Evolutionary conservation across 495 filamentous ascomycete genomes (phyloP).

Genomic region (Daldinia grandis): DNA sequence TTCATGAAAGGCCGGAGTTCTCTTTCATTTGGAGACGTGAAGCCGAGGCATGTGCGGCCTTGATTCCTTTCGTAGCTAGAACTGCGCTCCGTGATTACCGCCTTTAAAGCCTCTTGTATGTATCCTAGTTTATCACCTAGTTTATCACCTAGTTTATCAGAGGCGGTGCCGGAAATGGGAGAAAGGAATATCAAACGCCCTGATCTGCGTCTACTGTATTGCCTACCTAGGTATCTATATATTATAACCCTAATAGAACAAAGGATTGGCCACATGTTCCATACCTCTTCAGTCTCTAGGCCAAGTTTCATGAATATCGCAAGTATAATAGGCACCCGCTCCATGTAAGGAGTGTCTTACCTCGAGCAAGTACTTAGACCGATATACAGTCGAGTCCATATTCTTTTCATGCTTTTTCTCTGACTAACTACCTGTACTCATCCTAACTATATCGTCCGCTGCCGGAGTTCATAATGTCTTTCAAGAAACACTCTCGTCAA

Average conservation of each 20-base stretch:
- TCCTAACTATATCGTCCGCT: background rate
- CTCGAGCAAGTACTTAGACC: too few relatives aligned
- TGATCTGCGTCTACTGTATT: slow-evolving; percentile 17
- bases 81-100: slow-evolving; percentile 34
- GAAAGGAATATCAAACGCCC: slow-evolving; percentile 33
- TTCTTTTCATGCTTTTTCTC: background rate
- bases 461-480: slow-evolving; percentile 43
- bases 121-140: slow-evolving; percentile 10
- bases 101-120: slow-evolving; percentile 28
- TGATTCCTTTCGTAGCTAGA: slow-evolving; percentile 44
- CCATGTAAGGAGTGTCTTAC: background rate
- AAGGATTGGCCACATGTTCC: slow-evolving; percentile 5
- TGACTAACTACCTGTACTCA: background rate
- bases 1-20: slow-evolving; percentile 40
- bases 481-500: slow-evolving; percentile 61
- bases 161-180: slow-evolving; percentile 31
- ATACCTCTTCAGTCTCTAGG: slow-evolving; percentile 4
- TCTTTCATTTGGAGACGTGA: slow-evolving; percentile 61
- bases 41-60: slow-evolving; percentile 43
- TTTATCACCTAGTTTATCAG: background rate
- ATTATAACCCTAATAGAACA: slow-evolving; percentile 25
- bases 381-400: background rate
- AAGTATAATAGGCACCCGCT: slow-evolving; percentile 3
- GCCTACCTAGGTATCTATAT: slow-evolving; percentile 2
- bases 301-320: background rate